phyloP scores from a whole-genome alignment of 1,139 yeast species.

The Diutina mesorugosa region DNA sequence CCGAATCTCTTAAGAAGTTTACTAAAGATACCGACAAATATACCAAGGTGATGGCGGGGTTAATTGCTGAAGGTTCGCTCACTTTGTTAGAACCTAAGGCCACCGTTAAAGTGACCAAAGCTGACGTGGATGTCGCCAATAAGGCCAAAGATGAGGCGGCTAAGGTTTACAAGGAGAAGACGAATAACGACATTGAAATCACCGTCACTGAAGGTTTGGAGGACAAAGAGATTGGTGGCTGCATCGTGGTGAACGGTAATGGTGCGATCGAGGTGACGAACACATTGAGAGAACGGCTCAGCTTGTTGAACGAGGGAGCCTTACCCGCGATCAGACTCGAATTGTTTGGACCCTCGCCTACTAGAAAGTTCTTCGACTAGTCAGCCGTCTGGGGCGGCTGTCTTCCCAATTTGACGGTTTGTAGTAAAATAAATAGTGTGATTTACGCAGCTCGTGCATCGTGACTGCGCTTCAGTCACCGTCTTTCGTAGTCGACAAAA shows the following conservation, averaged over 20 bases:
- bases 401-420: background rate
- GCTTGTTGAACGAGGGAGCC: constrained; percentile 68
- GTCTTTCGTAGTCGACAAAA: background rate
- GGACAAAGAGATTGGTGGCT: constrained; percentile 76
- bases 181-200: constrained; percentile 37
- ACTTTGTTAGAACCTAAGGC: constrained; percentile 64
- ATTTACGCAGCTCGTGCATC: background rate
- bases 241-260: constrained; percentile 48
- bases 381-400: background rate
- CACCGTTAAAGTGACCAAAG: constrained; percentile 52
- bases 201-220: constrained; percentile 47
- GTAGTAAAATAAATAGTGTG: background rate
- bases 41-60: constrained; percentile 55
- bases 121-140: constrained; percentile 52
- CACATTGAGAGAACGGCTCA: constrained; percentile 88
- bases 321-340: constrained; percentile 89
- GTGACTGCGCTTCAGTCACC: background rate
- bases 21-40: constrained; percentile 40
- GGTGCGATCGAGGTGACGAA: constrained; percentile 87
- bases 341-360: constrained; percentile 73
- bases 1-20: constrained; percentile 43
- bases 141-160: constrained; percentile 53
- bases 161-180: constrained; percentile 45
- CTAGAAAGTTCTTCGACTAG: constrained; percentile 86
- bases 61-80: constrained; percentile 74